Base-by-base conservation (phyloP, 2,329 filamentous ascomycete genomes). In the Dactylellina leptospora region DNA sequence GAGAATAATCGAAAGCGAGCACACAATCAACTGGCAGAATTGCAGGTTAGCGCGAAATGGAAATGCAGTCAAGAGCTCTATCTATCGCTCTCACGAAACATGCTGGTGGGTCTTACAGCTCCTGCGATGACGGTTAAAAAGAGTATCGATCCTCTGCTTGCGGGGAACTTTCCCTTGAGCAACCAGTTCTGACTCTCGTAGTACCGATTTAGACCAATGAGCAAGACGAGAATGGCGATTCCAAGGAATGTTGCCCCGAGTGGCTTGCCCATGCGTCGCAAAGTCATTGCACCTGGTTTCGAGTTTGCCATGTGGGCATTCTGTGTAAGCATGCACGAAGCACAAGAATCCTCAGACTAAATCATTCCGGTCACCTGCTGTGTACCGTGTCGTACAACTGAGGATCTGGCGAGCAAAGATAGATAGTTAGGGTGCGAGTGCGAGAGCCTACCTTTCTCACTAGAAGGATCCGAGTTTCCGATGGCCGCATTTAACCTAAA, bases 171-270 rank as follows among this genome's bases (percentile, higher is more conserved):
- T 76, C 90, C 90, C 74, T 85, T 82, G 71, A 93, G 88, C 22
- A 95, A 86, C 85, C 91, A 95, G 76, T 90, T 84, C 81, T 95
- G 91, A 20, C 86, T 85, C 78, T 91, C 87, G 76, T 91, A 88
- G 79, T 92, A 77, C 56, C 91, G 84, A 77, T 90, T 88, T 79
- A 92, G 93, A 4, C 91, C 91, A 56, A 93, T 83, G 61, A 90
- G 83, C 62, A 95, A 82, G 66, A 92, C 87, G 40, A 93, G 76
- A 69, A 93, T 91, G 75, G 87, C 87, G 75, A 93, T 89, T 38
- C 82, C 89, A 40, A 95, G 82, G 76, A 95, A 95, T 0, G 90
- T 88, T 0, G 90, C 86, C 40, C 91, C 91, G 0, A 92, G 84
- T 1, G 90, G 90, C 77, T 89, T 90, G 48, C 90, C 90, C 73